Conservation (phyloP, 805 yeast species). For the Vanderwaltozyma verrucispora region DNA sequence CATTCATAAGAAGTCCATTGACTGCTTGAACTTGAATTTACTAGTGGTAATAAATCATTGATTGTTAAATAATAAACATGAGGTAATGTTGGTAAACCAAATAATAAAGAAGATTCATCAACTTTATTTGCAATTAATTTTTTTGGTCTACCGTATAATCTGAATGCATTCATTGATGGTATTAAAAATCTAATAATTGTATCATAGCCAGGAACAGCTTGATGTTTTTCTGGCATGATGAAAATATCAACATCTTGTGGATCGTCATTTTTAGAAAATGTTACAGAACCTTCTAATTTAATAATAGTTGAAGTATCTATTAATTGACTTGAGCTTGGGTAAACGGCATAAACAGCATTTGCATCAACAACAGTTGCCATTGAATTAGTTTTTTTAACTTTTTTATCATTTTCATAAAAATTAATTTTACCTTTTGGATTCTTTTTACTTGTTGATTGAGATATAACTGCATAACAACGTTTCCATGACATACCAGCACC, state of each 20-base stretch:
- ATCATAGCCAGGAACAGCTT: constrained; percentile 61
- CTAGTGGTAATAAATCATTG: constrained; percentile 42
- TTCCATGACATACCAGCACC: constrained; percentile 99
- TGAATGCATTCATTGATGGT: constrained; percentile 61
- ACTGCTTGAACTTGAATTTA: constrained; percentile 28
- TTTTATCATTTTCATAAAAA: constrained; percentile 77
- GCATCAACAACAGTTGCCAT: constrained; percentile 74
- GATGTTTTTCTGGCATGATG: constrained; percentile 61
- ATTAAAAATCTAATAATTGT: constrained; percentile 61
- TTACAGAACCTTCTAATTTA: constrained; percentile 76
- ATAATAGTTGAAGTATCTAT: constrained; percentile 83
- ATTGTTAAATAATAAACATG: constrained; percentile 51
- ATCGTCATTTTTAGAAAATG: constrained; percentile 40
- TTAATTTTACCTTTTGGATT: constrained; percentile 50
- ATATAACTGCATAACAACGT: constrained; percentile 82
- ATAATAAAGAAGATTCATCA: constrained; percentile 45
- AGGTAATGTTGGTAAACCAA: constrained; percentile 69
- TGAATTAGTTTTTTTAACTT: constrained; percentile 52
- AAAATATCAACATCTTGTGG: constrained; percentile 41
- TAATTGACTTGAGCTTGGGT: constrained; percentile 73
- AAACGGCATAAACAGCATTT: constrained; percentile 73
- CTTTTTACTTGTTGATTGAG: constrained; percentile 47
- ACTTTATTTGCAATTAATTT: constrained; percentile 48
- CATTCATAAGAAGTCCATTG: constrained; percentile 53
- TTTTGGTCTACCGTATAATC: constrained; percentile 64